A percentile compares a stretch with the other conserved stretches of the same genome.
Conservation (phyloP, 2,329 filamentous ascomycete genomes). For the Fusarium concolor region DNA sequence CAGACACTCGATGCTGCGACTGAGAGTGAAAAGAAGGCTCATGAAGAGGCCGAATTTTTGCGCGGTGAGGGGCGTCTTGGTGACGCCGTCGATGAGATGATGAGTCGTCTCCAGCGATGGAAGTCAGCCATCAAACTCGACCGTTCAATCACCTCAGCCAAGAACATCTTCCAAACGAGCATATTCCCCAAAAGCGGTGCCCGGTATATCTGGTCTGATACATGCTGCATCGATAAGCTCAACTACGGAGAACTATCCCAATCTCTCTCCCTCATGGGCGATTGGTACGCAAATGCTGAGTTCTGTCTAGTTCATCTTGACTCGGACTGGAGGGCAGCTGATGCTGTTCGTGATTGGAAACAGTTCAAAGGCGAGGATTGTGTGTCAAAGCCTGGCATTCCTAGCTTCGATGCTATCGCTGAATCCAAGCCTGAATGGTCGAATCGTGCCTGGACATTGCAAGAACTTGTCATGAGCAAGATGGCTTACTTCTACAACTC, state of each 20-base stretch:
- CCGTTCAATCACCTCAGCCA: background rate
- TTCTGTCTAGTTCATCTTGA: slow-evolving; percentile 9
- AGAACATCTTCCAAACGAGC: background rate
- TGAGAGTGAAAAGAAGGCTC: background rate
- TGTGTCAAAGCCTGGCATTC: background rate
- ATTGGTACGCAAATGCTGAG: slow-evolving; percentile 7
- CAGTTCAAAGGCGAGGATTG: background rate
- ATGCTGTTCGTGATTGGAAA: background rate
- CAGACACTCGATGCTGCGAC: fast-evolving
- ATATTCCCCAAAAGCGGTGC: background rate
- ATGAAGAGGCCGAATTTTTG: background rate
- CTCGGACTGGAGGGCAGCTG: background rate
- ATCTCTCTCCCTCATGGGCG: slow-evolving; percentile 5
- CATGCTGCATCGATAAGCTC: slow-evolving; percentile 6
- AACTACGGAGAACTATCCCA: slow-evolving; percentile 9
- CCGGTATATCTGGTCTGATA: slow-evolving; percentile 6
- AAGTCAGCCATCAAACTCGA: slow-evolving; percentile 7
- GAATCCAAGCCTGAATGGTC: background rate
- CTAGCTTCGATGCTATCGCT: background rate
- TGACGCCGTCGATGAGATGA: background rate
- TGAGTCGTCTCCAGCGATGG: background rate
- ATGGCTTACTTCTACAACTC: slow-evolving; percentile 6
- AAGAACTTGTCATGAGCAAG: slow-evolving; percentile 7
- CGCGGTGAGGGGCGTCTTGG: background rate
- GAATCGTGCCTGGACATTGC: slow-evolving; percentile 4